Base-by-base conservation (phyloP, 2,329 filamentous ascomycete genomes). In the Arthrocladium fulminans region DNA sequence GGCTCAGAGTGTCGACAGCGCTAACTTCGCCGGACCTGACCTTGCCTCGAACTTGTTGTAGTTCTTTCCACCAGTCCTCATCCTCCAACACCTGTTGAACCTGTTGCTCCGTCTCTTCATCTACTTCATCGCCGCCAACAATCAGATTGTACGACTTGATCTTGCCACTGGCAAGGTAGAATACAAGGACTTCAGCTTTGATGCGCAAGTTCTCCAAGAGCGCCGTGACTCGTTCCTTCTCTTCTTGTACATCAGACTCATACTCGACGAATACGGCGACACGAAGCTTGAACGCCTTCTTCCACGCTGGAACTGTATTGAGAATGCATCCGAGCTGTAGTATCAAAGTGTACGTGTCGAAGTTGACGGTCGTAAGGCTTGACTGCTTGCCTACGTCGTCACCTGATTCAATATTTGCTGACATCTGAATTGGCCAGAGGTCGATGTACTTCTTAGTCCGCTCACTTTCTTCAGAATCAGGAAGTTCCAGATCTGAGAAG, bases 371-470 rank as follows among this genome's bases (percentile, higher is more conserved):
- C 47, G 90, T 65, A 4, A 92, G 73, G 58, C 79, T 80, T 17
- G 50, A 39, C 52, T 75, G 69, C 51, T 74, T 76, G 54, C 74
- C 81, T 60, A 80, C 77, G 22, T 58, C 54, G 1, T 74, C 75
- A 54, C 83, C 80, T 1, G 83, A 73, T 0, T 80, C 77, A 27
- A 92, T 77, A 58, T 90, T 86, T 1, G 87, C 87, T 4, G 87
- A 90, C 86, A 94, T 94, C 56, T 94, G 88, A 46, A 94, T 92
- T 0, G 88, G 88, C 88, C 88, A 94, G 3, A 94, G 69, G 60
- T 94, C 88, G 52, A 94, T 86, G 59, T 83, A 90, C 59, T 81
- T 86, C 61, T 90, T 90, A 3, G 70, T 71, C 17, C 15, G 10
- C 46, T 82, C 79, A 15, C 63, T 60, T 3, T 73, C 74, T 32